phyloP scores from a whole-genome alignment of 495 filamentous ascomycete genomes.

The Neurospora sp. region DNA sequence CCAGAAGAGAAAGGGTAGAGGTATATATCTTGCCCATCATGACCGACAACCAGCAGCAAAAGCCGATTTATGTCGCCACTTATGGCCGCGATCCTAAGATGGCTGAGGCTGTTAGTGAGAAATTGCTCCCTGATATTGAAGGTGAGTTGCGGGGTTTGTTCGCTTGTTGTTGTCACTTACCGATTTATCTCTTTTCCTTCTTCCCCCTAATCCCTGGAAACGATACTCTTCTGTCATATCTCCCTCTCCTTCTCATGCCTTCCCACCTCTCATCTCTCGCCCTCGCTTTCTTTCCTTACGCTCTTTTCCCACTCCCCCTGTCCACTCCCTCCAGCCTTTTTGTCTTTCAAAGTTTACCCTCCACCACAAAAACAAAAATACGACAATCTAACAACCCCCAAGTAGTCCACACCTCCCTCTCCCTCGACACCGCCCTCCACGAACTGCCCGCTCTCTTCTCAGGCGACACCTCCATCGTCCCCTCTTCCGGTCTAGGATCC shows the following conservation, averaged over 20 bases:
- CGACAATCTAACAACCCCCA: neutral
- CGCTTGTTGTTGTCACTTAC: no score
- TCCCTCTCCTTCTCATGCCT: no score
- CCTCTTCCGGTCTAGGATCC: slow-evolving; percentile 16
- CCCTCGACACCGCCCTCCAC: slow-evolving; percentile 10
- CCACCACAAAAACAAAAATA: no score
- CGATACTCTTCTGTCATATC: no score
- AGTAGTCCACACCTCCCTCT: slow-evolving; percentile 22
- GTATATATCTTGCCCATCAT: slow-evolving; percentile 1
- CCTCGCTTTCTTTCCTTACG: no score
- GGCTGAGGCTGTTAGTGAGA: slow-evolving; percentile 17
- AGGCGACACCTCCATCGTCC: slow-evolving; percentile 7
- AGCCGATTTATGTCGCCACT: slow-evolving; percentile 17
- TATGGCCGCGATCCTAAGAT: slow-evolving; percentile 21
- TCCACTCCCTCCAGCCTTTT: no score
- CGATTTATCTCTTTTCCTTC: no score
- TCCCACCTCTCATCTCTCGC: no score
- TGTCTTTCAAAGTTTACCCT: no score
- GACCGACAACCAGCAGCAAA: slow-evolving; percentile 4
- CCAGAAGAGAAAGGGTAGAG: neutral
- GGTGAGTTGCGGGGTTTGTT: slow-evolving; percentile 5
- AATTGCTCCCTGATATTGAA: slow-evolving; percentile 21
- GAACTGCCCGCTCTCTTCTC: slow-evolving; percentile 23
- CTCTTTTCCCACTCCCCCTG: no score
- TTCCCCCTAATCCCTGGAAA: no score